These are phyloP conservation scores for Neospora caninum DNA, from an alignment of 169 alveolate genomes.

Conservation along the genomic window DNA sequence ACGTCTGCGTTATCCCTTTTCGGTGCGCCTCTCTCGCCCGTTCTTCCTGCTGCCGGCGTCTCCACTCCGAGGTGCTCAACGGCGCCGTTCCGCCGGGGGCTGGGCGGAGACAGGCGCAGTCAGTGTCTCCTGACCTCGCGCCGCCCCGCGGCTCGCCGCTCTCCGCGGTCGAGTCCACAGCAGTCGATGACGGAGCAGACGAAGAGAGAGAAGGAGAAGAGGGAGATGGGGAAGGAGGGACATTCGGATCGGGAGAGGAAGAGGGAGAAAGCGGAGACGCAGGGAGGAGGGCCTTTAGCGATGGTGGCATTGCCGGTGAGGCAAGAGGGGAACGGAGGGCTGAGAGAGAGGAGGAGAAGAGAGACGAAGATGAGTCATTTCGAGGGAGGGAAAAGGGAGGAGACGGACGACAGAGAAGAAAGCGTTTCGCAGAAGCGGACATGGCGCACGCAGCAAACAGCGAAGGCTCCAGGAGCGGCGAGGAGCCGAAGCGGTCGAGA, in stretches of 20 bases:
- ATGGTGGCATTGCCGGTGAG: not conserved
- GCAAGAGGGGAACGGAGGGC: not conserved
- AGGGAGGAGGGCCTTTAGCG: not conserved
- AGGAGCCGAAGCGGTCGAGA: not conserved
- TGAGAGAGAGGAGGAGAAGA: not conserved
- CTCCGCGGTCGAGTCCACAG: not conserved
- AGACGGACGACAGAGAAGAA: not conserved
- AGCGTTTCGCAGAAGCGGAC: conserved; percentile 13
- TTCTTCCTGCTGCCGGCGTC: not conserved
- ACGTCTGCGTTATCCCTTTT: not conserved
- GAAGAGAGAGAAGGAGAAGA: not conserved
- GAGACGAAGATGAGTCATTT: not conserved
- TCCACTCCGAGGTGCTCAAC: not conserved
- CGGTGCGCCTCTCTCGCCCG: not conserved
- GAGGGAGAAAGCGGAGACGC: not conserved
- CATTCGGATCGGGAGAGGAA: not conserved
- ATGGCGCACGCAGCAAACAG: conserved; percentile 37
- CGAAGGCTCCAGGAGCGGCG: conserved; percentile 1
- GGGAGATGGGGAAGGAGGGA: not conserved
- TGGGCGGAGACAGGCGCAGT: not conserved
- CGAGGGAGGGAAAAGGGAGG: conserved; percentile 1
- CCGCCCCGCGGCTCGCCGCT: not conserved
- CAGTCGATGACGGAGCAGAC: not conserved
- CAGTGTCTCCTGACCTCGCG: not conserved
- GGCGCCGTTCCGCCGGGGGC: not conserved